A percentile compares a stretch with the other conserved stretches of the same genome.
phyloP scores from a whole-genome alignment of 2,329 filamentous ascomycete species.

The Alternaria metachromatica region DNA sequence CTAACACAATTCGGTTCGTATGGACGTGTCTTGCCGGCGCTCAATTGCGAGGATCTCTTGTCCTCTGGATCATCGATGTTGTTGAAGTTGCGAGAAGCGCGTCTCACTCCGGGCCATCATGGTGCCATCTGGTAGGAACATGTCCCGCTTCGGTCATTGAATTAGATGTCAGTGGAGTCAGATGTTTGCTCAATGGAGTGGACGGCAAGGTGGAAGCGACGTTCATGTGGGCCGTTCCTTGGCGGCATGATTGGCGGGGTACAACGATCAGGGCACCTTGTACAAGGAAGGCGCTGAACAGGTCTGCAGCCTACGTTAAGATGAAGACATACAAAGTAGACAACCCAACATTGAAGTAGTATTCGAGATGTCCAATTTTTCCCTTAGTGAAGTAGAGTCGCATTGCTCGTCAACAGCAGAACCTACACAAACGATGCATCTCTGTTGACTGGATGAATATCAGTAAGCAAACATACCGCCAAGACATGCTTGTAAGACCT shows the following conservation, averaged over 20 bases:
- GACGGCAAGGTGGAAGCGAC: not conserved
- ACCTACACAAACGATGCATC: not conserved
- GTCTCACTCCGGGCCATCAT: not conserved
- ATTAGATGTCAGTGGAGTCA: not conserved
- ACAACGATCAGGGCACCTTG: not conserved
- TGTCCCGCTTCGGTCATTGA: not conserved
- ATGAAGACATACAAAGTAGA: not conserved
- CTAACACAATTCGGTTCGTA: not conserved
- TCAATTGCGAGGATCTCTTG: accelerated
- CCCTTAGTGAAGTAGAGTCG: not conserved
- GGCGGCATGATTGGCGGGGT: not conserved
- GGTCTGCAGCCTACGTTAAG: not conserved
- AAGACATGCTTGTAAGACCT: not conserved
- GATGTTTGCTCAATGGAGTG: not conserved
- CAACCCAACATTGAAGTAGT: not conserved
- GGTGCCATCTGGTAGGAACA: not conserved
- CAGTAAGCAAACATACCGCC: not conserved
- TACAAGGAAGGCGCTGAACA: not conserved
- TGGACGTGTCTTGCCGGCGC: not conserved
- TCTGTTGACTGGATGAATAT: not conserved
- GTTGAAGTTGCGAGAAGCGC: not conserved
- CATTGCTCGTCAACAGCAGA: not conserved
- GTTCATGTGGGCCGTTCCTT: not conserved
- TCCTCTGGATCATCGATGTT: not conserved
- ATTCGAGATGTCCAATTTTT: not conserved